phyloP scores from a whole-genome alignment of 306 rosid genomes.

The Ormosia semicastrata region DNA sequence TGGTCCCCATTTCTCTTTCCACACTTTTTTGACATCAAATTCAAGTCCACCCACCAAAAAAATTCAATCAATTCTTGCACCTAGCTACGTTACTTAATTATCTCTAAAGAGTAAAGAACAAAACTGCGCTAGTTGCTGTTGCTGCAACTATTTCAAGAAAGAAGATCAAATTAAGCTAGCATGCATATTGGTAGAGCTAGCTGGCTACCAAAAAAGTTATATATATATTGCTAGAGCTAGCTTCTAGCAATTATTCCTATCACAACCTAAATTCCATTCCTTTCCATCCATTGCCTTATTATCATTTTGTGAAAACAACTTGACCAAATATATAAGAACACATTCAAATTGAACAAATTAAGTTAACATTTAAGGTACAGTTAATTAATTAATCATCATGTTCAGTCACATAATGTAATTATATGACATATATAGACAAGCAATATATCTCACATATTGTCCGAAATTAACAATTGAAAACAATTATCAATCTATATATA shows the following conservation, averaged over 20 bases:
- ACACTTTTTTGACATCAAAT: background rate
- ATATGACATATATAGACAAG: background rate
- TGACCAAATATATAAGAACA: background rate
- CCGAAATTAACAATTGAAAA: background rate
- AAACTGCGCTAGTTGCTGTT: background rate
- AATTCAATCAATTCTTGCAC: background rate
- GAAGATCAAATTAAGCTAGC: background rate
- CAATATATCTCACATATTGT: background rate
- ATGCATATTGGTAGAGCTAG: background rate
- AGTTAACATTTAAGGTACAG: background rate
- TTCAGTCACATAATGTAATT: background rate
- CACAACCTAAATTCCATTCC: background rate
- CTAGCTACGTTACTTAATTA: background rate
- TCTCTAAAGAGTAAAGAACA: background rate
- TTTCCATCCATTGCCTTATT: background rate
- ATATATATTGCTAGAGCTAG: background rate
- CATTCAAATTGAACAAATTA: background rate
- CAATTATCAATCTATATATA: background rate
- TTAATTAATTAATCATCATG: background rate
- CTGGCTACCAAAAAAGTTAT: too few relatives aligned
- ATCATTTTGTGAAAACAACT: background rate
- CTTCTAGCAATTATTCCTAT: background rate
- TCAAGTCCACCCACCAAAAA: background rate
- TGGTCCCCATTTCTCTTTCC: conserved; percentile 10
- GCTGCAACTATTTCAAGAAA: background rate